These are phyloP conservation scores for Podosphaera fusca DNA, from an alignment of 2,329 filamentous ascomycete genomes.

Conservation along the genomic window DNA sequence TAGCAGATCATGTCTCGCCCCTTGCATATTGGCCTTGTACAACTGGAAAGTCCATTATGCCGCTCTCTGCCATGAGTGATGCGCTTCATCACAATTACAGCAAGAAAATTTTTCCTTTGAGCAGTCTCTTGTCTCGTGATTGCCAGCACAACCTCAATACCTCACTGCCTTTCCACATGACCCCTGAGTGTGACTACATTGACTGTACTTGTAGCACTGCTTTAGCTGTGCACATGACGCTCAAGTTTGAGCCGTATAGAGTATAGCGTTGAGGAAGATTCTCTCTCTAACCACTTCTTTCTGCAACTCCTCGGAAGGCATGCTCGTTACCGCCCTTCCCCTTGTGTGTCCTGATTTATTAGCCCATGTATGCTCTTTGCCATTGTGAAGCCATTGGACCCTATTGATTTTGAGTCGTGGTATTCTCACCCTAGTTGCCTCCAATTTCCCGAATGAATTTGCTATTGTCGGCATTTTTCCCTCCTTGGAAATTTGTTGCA, in stretches of 20 bases:
- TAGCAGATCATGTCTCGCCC: background rate
- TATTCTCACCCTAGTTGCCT: background rate
- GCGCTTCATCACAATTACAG: background rate
- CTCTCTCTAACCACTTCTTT: background rate
- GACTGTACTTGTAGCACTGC: background rate
- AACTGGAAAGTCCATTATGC: background rate
- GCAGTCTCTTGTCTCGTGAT: background rate
- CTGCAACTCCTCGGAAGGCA: background rate
- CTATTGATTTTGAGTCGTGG: background rate
- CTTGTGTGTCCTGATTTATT: background rate
- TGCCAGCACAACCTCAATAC: background rate
- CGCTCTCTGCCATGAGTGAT: background rate
- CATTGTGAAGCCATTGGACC: background rate
- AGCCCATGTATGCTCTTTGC: background rate
- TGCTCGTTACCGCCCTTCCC: background rate
- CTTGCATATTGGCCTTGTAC: background rate
- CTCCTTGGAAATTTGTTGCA: background rate
- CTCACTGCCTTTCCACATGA: background rate
- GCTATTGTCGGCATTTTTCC: background rate
- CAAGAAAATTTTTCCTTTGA: background rate
- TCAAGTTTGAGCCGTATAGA: background rate
- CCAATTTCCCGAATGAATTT: background rate
- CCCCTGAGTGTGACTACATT: background rate
- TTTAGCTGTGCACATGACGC: background rate
- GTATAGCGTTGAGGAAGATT: background rate